These are phyloP conservation scores for Penicillium coprophilum DNA, from an alignment of 495 filamentous ascomycete genomes.

Conservation along the genomic window DNA sequence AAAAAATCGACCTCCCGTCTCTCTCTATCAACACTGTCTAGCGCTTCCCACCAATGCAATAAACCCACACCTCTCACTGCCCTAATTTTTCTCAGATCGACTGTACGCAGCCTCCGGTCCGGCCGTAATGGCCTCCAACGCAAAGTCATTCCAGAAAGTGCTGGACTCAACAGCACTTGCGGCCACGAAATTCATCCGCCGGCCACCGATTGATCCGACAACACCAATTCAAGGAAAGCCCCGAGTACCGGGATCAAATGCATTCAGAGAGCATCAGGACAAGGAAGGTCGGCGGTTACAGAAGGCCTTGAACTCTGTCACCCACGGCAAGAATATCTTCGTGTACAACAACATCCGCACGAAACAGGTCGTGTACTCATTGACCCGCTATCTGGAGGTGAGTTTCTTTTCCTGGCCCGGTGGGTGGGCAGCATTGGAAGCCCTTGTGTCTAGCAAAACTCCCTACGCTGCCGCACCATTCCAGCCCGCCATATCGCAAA, in stretches of 20 bases:
- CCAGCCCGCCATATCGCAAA: not conserved
- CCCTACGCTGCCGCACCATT: not conserved
- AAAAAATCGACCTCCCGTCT: slow-evolving; percentile 36
- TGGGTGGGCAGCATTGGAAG: not conserved
- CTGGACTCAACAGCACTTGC: slow-evolving; percentile 48
- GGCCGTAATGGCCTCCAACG: slow-evolving; percentile 46
- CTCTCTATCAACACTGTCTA: slow-evolving; percentile 18
- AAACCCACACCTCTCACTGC: not conserved
- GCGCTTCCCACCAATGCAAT: slow-evolving; percentile 20
- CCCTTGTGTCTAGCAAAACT: not conserved
- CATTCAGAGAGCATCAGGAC: slow-evolving; percentile 38
- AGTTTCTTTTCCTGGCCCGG: slow-evolving; percentile 14
- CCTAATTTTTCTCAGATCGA: slow-evolving; percentile 5
- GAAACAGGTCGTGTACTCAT: slow-evolving; percentile 81
- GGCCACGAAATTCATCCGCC: slow-evolving; percentile 41
- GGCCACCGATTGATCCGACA: slow-evolving; percentile 40
- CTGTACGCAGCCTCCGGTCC: slow-evolving; percentile 13
- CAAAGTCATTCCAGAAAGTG: slow-evolving; percentile 40
- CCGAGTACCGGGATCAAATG: slow-evolving; percentile 42
- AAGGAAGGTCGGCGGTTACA: slow-evolving; percentile 45
- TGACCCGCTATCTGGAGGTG: slow-evolving; percentile 69
- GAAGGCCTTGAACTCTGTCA: slow-evolving; percentile 47
- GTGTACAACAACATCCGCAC: slow-evolving; percentile 77
- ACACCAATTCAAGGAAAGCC: slow-evolving; percentile 41
- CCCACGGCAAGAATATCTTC: slow-evolving; percentile 72